Evolutionary conservation across 257 asterid species (phyloP).

Genomic region (Salvia miltiorrhiza): DNA sequence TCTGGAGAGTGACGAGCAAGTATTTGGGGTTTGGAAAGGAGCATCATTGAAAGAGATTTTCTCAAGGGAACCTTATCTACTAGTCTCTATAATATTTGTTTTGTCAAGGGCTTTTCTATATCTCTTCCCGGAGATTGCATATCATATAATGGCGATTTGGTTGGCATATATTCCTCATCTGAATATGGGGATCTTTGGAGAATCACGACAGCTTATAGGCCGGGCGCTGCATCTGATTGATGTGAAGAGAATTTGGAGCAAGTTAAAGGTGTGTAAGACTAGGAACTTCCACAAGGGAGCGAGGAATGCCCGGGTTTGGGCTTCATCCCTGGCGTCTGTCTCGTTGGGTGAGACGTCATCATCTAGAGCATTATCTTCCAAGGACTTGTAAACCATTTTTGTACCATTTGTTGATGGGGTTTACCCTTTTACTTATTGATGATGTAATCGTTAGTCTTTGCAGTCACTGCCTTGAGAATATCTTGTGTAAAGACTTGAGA

Average conservation of each 20-base stretch:
- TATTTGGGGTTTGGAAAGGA: slow-evolving; percentile 25
- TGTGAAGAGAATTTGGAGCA: slow-evolving; percentile 57
- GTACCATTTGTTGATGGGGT: slow-evolving; percentile 1
- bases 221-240: slow-evolving; percentile 55
- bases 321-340: slow-evolving; percentile 69
- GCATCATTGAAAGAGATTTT: slow-evolving; percentile 33
- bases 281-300: slow-evolving; percentile 69
- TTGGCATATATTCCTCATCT: slow-evolving; percentile 49
- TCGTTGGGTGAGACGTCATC: slow-evolving; percentile 58
- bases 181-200: slow-evolving; percentile 59
- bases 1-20: slow-evolving; percentile 11
- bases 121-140: slow-evolving; percentile 40
- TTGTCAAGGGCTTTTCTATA: slow-evolving; percentile 38
- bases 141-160: slow-evolving; percentile 47
- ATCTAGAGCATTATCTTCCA: slow-evolving; percentile 39
- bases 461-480: slow-evolving; percentile 6
- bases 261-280: slow-evolving; percentile 52
- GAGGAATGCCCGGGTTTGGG: slow-evolving; percentile 76
- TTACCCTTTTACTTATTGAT: neutral
- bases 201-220: slow-evolving; percentile 54
- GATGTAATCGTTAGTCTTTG: slow-evolving; percentile 10
- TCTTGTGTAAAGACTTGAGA: slow-evolving; percentile 18
- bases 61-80: slow-evolving; percentile 42
- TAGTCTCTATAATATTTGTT: slow-evolving; percentile 42
- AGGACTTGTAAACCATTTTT: slow-evolving; percentile 26